Conservation (phyloP, 2,329 filamentous ascomycete genomes). For the Aspergillus floridensis region DNA sequence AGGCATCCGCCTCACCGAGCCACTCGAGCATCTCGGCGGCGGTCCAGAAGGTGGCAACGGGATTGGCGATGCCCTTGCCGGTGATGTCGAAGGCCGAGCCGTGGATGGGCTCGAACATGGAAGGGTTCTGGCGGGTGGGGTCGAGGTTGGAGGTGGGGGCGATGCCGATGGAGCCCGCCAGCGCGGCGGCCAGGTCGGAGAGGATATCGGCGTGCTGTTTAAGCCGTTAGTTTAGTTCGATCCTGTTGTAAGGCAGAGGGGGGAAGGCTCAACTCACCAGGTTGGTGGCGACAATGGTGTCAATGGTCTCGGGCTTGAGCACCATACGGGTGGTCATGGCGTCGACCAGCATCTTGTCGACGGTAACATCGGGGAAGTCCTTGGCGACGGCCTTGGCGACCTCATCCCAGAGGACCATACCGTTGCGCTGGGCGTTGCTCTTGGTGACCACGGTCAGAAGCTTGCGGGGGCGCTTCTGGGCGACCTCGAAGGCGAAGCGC, state of each 20-base stretch:
- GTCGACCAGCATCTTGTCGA: conserved; percentile 66
- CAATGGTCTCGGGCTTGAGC: conserved; percentile 57
- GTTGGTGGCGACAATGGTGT: conserved; percentile 65
- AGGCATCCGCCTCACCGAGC: conserved; percentile 59
- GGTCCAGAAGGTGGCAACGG: conserved; percentile 67
- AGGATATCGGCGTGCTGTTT: conserved; percentile 60
- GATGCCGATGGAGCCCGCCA: conserved; percentile 70
- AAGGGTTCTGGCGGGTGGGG: conserved; percentile 59
- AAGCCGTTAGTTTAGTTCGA: conserved; percentile 1
- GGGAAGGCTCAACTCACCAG: conserved; percentile 33
- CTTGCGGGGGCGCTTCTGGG: conserved; percentile 56
- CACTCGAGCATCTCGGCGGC: conserved; percentile 66
- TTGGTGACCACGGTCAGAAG: conserved; percentile 63
- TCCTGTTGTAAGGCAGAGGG: neutral
- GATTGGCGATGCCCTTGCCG: conserved; percentile 60
- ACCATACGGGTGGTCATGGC: conserved; percentile 66
- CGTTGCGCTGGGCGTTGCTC: conserved; percentile 64
- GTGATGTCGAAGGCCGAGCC: conserved; percentile 65
- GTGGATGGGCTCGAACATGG: conserved; percentile 64
- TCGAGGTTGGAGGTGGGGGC: conserved; percentile 69
- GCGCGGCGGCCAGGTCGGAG: conserved; percentile 66
- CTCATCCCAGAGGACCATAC: conserved; percentile 68
- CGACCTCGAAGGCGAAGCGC: conserved; percentile 62
- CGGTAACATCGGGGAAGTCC: conserved; percentile 60
- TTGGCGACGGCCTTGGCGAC: conserved; percentile 54